phyloP scores from a whole-genome alignment of 768 basidiomycete genomes.

The Pluteus cervinus region DNA sequence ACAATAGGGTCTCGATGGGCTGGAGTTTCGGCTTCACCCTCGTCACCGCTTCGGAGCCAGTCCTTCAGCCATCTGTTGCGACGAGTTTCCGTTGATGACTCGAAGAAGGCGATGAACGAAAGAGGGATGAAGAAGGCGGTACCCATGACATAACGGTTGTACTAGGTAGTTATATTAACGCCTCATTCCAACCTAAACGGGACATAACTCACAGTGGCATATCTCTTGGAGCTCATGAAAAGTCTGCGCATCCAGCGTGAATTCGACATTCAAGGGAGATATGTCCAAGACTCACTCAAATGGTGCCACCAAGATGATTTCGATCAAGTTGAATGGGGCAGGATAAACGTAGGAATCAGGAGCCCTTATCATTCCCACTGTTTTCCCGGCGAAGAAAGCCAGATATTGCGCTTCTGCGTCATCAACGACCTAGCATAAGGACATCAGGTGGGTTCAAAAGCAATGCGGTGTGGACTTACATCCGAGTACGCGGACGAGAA shows the following conservation, averaged over 20 bases:
- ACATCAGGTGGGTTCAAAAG: not conserved
- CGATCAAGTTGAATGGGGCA: constrained; percentile 89
- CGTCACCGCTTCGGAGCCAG: constrained; percentile 59
- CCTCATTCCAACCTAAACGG: too few species aligned
- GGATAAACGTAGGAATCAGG: constrained; percentile 86
- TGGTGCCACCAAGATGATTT: constrained; percentile 74
- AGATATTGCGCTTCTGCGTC: constrained; percentile 90
- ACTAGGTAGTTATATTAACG: too few species aligned
- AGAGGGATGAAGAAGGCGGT: constrained; percentile 80
- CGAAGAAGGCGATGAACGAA: constrained; percentile 65
- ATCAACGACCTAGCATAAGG: constrained; percentile 52
- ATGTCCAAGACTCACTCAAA: constrained; percentile 59
- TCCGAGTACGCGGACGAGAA: constrained; percentile 92
- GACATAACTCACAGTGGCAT: constrained; percentile 56
- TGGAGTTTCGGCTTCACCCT: constrained; percentile 51
- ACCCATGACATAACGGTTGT: constrained; percentile 78
- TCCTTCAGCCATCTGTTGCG: constrained; percentile 59
- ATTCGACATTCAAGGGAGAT: constrained; percentile 3
- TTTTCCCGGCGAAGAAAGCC: constrained; percentile 86
- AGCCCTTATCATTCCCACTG: constrained; percentile 77
- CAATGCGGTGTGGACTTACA: constrained; percentile 31
- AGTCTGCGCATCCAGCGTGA: constrained; percentile 25
- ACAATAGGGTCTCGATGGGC: constrained; percentile 54
- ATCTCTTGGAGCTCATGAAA: constrained; percentile 42
- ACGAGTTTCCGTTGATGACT: constrained; percentile 45